Evolutionary conservation across 805 yeast species (phyloP).

Genomic region (Candida peoriensis): DNA sequence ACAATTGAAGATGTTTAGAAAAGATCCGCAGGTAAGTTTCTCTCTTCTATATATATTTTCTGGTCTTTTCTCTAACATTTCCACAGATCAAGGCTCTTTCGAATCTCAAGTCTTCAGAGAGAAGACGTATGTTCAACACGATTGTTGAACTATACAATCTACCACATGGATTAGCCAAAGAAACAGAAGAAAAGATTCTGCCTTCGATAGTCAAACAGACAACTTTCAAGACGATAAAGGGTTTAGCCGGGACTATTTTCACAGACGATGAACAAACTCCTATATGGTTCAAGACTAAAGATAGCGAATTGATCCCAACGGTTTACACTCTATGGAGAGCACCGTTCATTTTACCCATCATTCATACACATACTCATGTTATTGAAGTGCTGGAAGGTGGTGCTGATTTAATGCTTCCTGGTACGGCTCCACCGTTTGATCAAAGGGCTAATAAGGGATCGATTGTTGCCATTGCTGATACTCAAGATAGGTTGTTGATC

Average conservation of each 20-base stretch:
- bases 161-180: slow-evolving; percentile 27
- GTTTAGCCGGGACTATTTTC: slow-evolving; percentile 56
- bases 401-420: slow-evolving; percentile 78
- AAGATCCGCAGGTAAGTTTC: slow-evolving; percentile 11
- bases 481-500: slow-evolving; percentile 53
- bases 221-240: slow-evolving; percentile 49
- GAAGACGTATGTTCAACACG: slow-evolving; percentile 45
- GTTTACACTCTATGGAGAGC: slow-evolving; percentile 66
- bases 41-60: too few relatives aligned
- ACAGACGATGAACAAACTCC: slow-evolving; percentile 63
- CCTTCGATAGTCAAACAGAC: slow-evolving; percentile 48
- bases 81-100: slow-evolving; percentile 61
- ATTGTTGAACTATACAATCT: slow-evolving; percentile 40
- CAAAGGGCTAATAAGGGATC: slow-evolving; percentile 40
- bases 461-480: slow-evolving; percentile 67
- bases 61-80: neutral
- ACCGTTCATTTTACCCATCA: slow-evolving; percentile 60
- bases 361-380: slow-evolving; percentile 71
- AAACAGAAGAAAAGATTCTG: slow-evolving; percentile 16
- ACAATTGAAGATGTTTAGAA: slow-evolving; percentile 9
- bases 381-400: slow-evolving; percentile 68
- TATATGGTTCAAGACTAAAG: slow-evolving; percentile 62
- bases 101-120: slow-evolving; percentile 77
- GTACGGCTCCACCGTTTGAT: slow-evolving; percentile 57
- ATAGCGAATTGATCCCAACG: slow-evolving; percentile 59